Percentiles rank a stretch among this genome's conserved stretches.
phyloP scores from a whole-genome alignment of 2,329 filamentous ascomycete species.

The Cytospora paraplurivora region DNA sequence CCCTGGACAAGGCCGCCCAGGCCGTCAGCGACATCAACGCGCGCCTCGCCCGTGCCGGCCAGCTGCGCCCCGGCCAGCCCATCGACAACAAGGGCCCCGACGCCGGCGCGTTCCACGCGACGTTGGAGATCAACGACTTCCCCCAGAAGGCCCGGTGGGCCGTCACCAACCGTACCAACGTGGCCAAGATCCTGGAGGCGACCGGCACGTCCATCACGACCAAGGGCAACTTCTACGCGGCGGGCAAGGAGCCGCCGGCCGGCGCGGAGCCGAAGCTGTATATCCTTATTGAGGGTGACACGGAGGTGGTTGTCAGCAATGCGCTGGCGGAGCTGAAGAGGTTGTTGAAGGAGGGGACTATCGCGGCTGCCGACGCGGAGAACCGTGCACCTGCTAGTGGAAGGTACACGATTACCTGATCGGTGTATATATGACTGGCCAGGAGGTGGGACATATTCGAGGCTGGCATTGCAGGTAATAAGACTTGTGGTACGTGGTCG shows the following conservation, averaged over 20 bases:
- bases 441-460: not conserved
- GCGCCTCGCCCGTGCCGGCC: conserved; percentile 84
- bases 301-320: conserved; percentile 85
- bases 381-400: conserved; percentile 76
- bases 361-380: conserved; percentile 86
- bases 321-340: conserved; percentile 90
- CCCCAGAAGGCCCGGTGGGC: conserved; percentile 98
- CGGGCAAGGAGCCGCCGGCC: conserved; percentile 76
- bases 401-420: conserved; percentile 81
- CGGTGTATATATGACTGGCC: not conserved
- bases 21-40: conserved; percentile 90
- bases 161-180: conserved; percentile 97
- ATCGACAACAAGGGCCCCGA: conserved; percentile 99
- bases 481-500: not conserved
- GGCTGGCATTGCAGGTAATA: not conserved
- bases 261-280: conserved; percentile 90
- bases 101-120: conserved; percentile 94
- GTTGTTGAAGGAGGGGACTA: conserved; percentile 84
- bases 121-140: conserved; percentile 98
- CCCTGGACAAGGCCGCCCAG: conserved; percentile 84
- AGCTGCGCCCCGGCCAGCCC: conserved; percentile 87
- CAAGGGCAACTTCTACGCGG: conserved; percentile 86
- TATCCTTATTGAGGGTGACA: conserved; percentile 96
- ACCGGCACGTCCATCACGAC: conserved; percentile 97
- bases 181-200: conserved; percentile 94